Conservation (phyloP, 768 basidiomycete genomes). For the Hysterangium stoloniferum region DNA sequence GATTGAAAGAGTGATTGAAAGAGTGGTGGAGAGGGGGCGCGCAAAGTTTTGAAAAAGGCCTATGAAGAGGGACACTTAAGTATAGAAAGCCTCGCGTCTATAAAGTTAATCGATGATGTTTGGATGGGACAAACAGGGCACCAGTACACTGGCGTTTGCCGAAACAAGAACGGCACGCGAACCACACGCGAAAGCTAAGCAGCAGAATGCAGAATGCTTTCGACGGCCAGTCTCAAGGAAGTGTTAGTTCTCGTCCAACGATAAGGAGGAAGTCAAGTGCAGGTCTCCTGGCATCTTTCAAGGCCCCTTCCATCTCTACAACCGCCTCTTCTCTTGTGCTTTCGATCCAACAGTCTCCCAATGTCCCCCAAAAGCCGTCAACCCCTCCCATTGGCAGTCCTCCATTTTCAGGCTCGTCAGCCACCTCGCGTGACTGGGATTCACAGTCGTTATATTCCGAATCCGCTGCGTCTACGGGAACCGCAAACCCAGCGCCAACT, state of each 20-base stretch:
- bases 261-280: constrained; percentile 81
- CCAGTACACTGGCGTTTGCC: constrained; percentile 15
- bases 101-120: constrained; percentile 1
- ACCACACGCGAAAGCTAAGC: background rate
- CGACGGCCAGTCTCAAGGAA: constrained; percentile 7
- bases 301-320: constrained; percentile 20
- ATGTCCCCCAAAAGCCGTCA: constrained; percentile 32
- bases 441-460: constrained; percentile 57
- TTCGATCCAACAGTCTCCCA: constrained; percentile 23
- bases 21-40: constrained; percentile 3
- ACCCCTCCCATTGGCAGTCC: constrained; percentile 23
- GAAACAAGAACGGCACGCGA: constrained; percentile 21
- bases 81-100: constrained; percentile 1
- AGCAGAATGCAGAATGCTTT: constrained; percentile 4
- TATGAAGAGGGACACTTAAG: background rate
- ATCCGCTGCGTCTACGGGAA: constrained; percentile 17
- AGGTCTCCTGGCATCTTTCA: constrained; percentile 75
- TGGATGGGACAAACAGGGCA: background rate
- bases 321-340: constrained; percentile 26
- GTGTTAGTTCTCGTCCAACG: constrained; percentile 35
- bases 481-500: constrained; percentile 18
- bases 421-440: constrained; percentile 54
- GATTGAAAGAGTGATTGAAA: constrained; percentile 15
- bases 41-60: too few species aligned
- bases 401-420: constrained; percentile 15